phyloP scores from a whole-genome alignment of 1,284 basidiomycete species.

The Sporisorium iseilematis-ciliati region DNA sequence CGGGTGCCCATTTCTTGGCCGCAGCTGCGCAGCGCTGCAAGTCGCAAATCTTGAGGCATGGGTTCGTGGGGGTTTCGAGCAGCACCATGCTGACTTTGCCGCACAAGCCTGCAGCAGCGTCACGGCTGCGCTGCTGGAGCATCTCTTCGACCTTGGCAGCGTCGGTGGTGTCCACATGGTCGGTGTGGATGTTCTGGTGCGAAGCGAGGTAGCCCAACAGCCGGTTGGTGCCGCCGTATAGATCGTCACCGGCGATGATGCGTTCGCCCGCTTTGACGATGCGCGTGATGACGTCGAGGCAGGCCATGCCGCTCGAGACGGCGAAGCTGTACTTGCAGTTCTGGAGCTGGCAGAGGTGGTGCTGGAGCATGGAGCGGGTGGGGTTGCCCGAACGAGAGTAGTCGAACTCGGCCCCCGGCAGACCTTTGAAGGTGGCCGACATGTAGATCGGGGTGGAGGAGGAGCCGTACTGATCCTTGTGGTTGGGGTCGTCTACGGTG shows the following conservation, averaged over 20 bases:
- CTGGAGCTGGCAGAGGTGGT: slow-evolving; percentile 67
- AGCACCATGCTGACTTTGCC: slow-evolving; percentile 72
- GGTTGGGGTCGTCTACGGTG: slow-evolving; percentile 84
- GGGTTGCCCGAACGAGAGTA: slow-evolving; percentile 97
- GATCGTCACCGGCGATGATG: slow-evolving; percentile 94
- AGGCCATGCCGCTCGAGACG: slow-evolving; percentile 97
- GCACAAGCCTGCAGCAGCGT: slow-evolving; percentile 49
- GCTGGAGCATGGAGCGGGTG: slow-evolving; percentile 75
- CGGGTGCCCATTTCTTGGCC: slow-evolving; percentile 64
- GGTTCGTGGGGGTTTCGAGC: slow-evolving; percentile 97
- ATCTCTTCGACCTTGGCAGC: slow-evolving; percentile 71
- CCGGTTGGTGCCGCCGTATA: slow-evolving; percentile 98
- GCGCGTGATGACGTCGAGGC: slow-evolving; percentile 93
- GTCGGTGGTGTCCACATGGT: slow-evolving; percentile 93
- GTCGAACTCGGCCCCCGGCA: slow-evolving; percentile 85
- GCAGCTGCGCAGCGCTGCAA: slow-evolving; percentile 73
- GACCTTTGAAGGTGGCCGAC: slow-evolving; percentile 96
- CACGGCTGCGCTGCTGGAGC: slow-evolving; percentile 53
- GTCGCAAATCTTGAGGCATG: slow-evolving; percentile 94
- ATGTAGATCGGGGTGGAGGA: slow-evolving; percentile 97
- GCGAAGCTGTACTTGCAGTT: slow-evolving; percentile 81
- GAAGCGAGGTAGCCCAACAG: slow-evolving; percentile 89
- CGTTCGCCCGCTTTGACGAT: slow-evolving; percentile 93
- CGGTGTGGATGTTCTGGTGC: slow-evolving; percentile 88
- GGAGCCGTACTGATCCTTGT: slow-evolving; percentile 95